phyloP scores from a whole-genome alignment of 768 basidiomycete species.

The Hypsizygus marmoreus region DNA sequence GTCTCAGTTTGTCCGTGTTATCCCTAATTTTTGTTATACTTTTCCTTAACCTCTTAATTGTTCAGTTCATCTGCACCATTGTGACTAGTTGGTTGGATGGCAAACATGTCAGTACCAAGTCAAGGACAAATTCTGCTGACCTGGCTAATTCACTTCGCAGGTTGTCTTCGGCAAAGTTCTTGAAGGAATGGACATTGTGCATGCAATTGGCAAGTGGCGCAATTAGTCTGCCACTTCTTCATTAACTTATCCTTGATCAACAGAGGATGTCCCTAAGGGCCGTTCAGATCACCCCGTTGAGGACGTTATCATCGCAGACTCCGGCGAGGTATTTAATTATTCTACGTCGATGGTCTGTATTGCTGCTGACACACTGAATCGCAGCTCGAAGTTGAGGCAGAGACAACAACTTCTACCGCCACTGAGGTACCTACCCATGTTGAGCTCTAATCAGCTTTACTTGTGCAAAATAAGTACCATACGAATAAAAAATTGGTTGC shows the following conservation, averaged over 20 bases:
- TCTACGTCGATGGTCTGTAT: neutral
- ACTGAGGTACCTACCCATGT: constrained; percentile 92
- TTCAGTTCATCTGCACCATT: constrained; percentile 89
- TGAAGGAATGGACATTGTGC: constrained; percentile 89
- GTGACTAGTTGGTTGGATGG: constrained; percentile 89
- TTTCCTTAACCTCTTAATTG: constrained; percentile 1
- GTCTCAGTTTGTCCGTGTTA: constrained; percentile 81
- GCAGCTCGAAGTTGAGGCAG: constrained; percentile 58
- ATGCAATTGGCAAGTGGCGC: constrained; percentile 71
- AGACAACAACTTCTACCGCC: constrained; percentile 57
- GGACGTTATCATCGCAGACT: constrained; percentile 79
- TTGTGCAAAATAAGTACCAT: constrained; percentile 38
- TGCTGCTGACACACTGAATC: constrained; percentile 5
- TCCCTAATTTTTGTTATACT: neutral
- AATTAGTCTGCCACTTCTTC: neutral
- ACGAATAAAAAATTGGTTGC: constrained; percentile 55
- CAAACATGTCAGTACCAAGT: constrained; percentile 62
- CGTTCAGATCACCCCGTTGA: constrained; percentile 70
- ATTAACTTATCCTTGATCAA: constrained; percentile 1
- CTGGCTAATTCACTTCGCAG: constrained; percentile 32
- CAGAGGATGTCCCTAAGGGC: constrained; percentile 78
- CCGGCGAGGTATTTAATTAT: constrained; percentile 72
- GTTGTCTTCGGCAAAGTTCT: constrained; percentile 93
- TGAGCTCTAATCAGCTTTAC: constrained; percentile 78
- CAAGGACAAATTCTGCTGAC: neutral